Base-by-base conservation (phyloP, 345 rosid species). In the Aurinia saxatilis region DNA sequence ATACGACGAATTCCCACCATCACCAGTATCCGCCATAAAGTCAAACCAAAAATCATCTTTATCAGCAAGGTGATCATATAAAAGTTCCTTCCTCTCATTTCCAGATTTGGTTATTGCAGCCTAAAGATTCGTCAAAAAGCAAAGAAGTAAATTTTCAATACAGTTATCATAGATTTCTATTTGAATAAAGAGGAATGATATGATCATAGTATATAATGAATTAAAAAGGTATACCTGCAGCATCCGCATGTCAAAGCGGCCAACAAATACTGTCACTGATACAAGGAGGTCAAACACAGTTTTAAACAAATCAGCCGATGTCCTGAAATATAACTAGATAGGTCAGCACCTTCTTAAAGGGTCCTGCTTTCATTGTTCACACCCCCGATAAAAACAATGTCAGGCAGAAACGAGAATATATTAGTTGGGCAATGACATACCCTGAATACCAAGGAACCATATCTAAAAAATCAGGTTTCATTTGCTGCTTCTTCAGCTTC, bases 371-470 rank as follows among this genome's bases (percentile, higher is more conserved):
- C 40, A 39, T 5, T 21, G 5, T 23, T 50, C 14, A 34, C 29
- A 21, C 9, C 63, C 38, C 33, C 25, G 56, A 51, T 8, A 15
- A 44, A 37, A 9, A 42, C 29, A 14, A 64, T 41, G 48, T 39
- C 50, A 65, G 36, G 57, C 6, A 21, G 7, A 37, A 29, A 29
- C 23, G 31, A 31, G 18, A 16, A 38, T 8, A 49, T 10, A 11
- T 14, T 52, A 57, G 44, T 38, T 44, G 54, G 51, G 13, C 69
- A 75, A 35, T 42, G 60, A 36, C 51, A 34, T 91, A 93, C 99
- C 99, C 99, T 55, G 97, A 90, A 79, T 93, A 90, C 99, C 99
- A 93, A 58, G 99, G 99, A 75, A 93, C 99, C 99, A 93, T 93
- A 64, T 90, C 99, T 77, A 93, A 70, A 76, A 93, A 93, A 73